Evolutionary conservation across 2,329 filamentous ascomycete genomes (phyloP), one percentile per base, ranked within the genome.

Genomic region (Aspergillus intermedius): DNA sequence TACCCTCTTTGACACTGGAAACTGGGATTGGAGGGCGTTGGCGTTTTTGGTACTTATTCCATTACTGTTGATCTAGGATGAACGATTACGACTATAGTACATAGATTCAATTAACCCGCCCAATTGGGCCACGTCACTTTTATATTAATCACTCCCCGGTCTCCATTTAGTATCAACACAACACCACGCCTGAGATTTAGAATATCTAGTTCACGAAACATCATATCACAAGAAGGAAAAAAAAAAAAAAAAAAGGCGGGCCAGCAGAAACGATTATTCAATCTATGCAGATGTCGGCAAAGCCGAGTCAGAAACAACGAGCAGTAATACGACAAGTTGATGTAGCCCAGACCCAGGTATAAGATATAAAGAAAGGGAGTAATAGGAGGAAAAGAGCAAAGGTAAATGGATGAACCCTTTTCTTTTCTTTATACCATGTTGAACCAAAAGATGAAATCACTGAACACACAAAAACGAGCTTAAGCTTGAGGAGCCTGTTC

Each of bases 401-500:
- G 17, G 34, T 37, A 19, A 15, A 37, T 3, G n/a, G 34, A n/a
- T 15, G 34, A n/a, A 22, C 37, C 15, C 15, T 40, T 40, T 40
- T 37, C 34, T 37, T 37, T 10, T 10, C 10, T 40, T 40, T 40
- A 40, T 13, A 40, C 37, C 55, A 58, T 49, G 46, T 57, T 49
- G 46, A 50, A 52, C 54, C 15, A 40, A 40, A 12, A 21, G 48
- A 57, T 59, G 48, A 56, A 49, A 35, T 49, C 41, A 55, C 52
- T 44, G 42, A 47, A 44, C 43, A 37, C 21, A 40, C 44, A 28
- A 49, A 47, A 51, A 45, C 49, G 45, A 49, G 46, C 40, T 42
- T 42, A 44, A 45, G 53, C 51, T 48, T 51, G 45, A 52, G 43
- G 47, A 44, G 51, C 37, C 49, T 59, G 56, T 52, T 62, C 62